A percentile compares a stretch with the other conserved stretches of the same genome.
Conservation (phyloP, 495 filamentous ascomycete species). For the Viridothelium virens region DNA sequence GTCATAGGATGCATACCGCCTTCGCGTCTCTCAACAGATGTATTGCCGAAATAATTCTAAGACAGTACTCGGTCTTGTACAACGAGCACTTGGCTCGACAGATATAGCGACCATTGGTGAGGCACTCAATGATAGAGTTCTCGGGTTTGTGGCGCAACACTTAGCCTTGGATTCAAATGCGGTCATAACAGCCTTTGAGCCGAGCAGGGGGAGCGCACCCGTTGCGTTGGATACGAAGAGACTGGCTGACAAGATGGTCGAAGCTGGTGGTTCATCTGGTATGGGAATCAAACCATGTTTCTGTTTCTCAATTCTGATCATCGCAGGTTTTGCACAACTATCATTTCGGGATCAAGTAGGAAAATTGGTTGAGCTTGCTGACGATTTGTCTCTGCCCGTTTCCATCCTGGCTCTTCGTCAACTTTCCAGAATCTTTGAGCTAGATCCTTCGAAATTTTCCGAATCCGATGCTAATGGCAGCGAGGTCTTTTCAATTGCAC, state of each 20-base stretch:
- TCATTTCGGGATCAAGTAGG: conserved; percentile 9
- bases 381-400: conserved; percentile 18
- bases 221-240: background rate
- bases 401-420: conserved; percentile 14
- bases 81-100: background rate
- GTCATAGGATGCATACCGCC: conserved; percentile 14
- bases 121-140: background rate
- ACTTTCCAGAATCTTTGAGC: background rate
- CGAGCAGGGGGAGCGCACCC: background rate
- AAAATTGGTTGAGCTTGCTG: conserved; percentile 12
- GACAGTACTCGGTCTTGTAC: background rate
- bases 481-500: background rate
- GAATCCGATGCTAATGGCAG: background rate
- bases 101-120: background rate
- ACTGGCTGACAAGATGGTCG: background rate
- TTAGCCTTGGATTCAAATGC: background rate
- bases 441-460: background rate
- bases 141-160: conserved; percentile 2
- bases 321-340: background rate
- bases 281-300: background rate
- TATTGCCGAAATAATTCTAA: conserved; percentile 7
- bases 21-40: conserved; percentile 7
- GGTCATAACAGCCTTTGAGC: conserved; percentile 6
- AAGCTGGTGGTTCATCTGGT: background rate
- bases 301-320: background rate